Evolutionary conservation across 1,139 yeast species (phyloP).

Genomic region (Pichia sp.): DNA sequence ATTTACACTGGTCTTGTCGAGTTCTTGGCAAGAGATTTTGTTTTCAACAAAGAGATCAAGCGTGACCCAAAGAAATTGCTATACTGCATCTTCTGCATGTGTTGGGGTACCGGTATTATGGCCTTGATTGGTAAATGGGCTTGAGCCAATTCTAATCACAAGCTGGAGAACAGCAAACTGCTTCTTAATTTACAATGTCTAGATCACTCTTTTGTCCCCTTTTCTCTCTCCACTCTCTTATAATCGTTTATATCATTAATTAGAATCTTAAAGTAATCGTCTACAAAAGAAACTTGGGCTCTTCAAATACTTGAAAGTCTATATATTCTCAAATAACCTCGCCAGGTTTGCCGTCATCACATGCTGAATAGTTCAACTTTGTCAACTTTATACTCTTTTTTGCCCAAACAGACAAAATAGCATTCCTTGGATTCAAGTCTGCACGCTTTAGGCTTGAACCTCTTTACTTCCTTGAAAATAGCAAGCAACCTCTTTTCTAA

Average conservation of each 20-base stretch:
- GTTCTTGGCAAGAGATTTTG: slow-evolving; percentile 82
- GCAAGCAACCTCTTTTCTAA: slow-evolving; percentile 53
- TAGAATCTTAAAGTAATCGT: neutral
- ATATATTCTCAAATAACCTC: neutral
- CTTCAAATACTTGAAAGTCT: neutral
- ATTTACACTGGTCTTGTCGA: slow-evolving; percentile 85
- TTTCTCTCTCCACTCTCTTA: neutral
- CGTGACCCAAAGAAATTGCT: slow-evolving; percentile 37
- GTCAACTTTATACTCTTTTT: slow-evolving; percentile 45
- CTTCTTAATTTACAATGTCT: neutral
- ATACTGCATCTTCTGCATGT: slow-evolving; percentile 43
- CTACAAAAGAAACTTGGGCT: neutral
- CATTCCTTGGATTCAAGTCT: slow-evolving; percentile 62
- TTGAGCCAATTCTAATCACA: neutral
- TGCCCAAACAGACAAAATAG: slow-evolving; percentile 59
- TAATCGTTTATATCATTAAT: neutral
- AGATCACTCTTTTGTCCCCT: neutral
- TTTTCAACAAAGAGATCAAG: slow-evolving; percentile 59
- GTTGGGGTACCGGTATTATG: slow-evolving; percentile 73
- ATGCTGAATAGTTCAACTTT: slow-evolving; percentile 42
- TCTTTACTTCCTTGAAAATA: slow-evolving; percentile 55
- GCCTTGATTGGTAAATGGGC: slow-evolving; percentile 89
- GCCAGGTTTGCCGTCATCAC: neutral
- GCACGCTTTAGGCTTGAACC: slow-evolving; percentile 59
- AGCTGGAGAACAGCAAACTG: neutral